phyloP scores from a whole-genome alignment of 2,329 filamentous ascomycete genomes.

The Raffaelea albimanens region DNA sequence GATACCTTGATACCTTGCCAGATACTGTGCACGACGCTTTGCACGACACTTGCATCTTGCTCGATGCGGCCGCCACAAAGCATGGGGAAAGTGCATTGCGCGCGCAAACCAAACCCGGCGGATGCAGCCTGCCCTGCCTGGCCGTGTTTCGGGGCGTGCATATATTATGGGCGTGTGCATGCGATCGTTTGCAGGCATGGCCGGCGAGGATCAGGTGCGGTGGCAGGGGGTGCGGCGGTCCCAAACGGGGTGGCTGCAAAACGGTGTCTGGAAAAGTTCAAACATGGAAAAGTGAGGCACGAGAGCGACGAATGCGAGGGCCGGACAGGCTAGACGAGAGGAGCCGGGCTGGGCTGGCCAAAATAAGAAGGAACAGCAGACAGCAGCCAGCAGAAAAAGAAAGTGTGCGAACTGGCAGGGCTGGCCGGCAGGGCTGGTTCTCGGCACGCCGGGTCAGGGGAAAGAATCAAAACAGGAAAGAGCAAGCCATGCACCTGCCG shows the following conservation, averaged over 20 bases:
- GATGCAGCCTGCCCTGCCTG: neutral
- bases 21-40: too few species aligned
- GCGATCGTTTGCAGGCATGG: conserved; percentile 5
- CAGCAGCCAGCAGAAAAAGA: neutral
- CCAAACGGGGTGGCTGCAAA: neutral
- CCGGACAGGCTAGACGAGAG: too few species aligned
- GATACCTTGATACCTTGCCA: too few species aligned
- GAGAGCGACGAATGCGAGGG: too few species aligned
- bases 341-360: too few species aligned
- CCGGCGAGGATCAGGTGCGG: neutral
- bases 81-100: neutral
- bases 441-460: too few species aligned
- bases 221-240: neutral
- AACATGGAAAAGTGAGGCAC: too few species aligned
- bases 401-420: neutral
- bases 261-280: too few species aligned
- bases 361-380: neutral
- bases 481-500: neutral
- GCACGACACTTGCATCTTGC: too few species aligned
- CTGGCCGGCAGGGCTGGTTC: too few species aligned
- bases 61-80: neutral
- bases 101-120: neutral
- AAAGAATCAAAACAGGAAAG: neutral
- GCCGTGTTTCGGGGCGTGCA: neutral
- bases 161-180: neutral